Base-by-base conservation (phyloP, 768 basidiomycete species). In the Tylopilus plumbeoviolaceoides region DNA sequence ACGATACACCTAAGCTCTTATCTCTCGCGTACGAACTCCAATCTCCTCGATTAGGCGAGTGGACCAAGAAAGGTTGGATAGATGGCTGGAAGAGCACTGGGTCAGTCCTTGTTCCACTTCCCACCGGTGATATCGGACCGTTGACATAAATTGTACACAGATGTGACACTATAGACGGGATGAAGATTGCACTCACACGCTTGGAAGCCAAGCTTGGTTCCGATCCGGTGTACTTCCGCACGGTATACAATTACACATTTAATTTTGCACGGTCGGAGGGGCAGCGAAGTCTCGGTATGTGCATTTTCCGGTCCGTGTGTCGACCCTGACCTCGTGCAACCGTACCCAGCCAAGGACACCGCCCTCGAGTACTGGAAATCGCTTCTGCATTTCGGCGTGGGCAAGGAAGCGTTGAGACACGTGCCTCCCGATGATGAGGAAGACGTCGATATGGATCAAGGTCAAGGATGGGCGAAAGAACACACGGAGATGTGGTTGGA, bases 21-120 rank as follows among this genome's bases (percentile, higher is more conserved):
- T 82, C 87, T 6, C 73, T 95, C 38, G 92, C 91, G 9, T 90
- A 78, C 61, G 89, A 92, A 61, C 78, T 92, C 23, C 85, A 87
- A 63, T 88, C 88, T 5, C 87, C 86, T 0, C 62, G 72, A 54
- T 73, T 95, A 47, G 91, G 88, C 2, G 75, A 78, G 52, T 95
- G 91, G 85, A 75, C 73, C 30, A 77, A 73, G 57, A 72, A 80
- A 54, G 85, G 82, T 0, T 95, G 90, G 90, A 60, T 81, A 33
- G 87, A 89, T 0, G 91, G 91, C 1, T 92, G 91, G 91, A 87
- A 83, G 68, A 66, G 61, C 14, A 70, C 88, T 33, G 80, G 85
- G 88, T 89, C 60, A 53, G 85, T 71, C 43, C 35, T 15, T 33
- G 45, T 20, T 23, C 41, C 25, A 36, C 35, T 7, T 18, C 23